Base-by-base conservation (phyloP, 805 yeast genomes). In the Scheffersomyces amazonensis region DNA sequence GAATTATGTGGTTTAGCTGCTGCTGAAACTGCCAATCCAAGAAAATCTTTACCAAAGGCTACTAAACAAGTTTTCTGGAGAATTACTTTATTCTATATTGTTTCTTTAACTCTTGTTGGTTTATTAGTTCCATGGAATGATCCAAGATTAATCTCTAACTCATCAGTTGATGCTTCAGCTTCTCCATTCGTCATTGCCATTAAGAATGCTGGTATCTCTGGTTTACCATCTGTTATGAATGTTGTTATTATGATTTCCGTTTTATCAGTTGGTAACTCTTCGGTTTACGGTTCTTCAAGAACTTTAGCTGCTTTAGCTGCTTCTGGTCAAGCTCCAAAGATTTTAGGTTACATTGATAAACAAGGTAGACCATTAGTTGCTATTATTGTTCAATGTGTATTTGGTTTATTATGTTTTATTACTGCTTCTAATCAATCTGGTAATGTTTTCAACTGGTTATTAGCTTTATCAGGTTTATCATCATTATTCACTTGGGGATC, bases 161-260 rank as follows among this genome's bases (percentile, higher is more conserved):
- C 76, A 41, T 66, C 74, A 18, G 57, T 72, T 31, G 77, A 72
- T 36, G 83, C 83, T 32, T 60, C 79, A n/a, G 84, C 87, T 10
- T 83, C 90, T n/a, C 93, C 93, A 15, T 84, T 84, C 50, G 91
- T 85, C 37, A 78, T 85, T 62, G 85, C 91, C 20, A 76, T 83
- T 39, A 63, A 56, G 23, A 69, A 72, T 35, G 84, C 83, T 19
- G 86, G 87, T 42, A 80, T 81, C 46, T 62, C 58, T 23, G 88
- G 82, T 32, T 61, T 81, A 36, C 87, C 87, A 17, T 69, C 78
- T 21, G 75, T 83, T 27, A 70, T 83, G 66, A 83, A 83, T 53
- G 86, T 76, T 10, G 83, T 83, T 36, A 81, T 83, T 45, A 64
- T 83, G 54, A 64, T 82, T 40, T 76, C 89, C 10, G 82, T 81